Evolutionary conservation across 768 basidiomycete species (phyloP).

Genomic region (Pilatotrama ljubarskyi): DNA sequence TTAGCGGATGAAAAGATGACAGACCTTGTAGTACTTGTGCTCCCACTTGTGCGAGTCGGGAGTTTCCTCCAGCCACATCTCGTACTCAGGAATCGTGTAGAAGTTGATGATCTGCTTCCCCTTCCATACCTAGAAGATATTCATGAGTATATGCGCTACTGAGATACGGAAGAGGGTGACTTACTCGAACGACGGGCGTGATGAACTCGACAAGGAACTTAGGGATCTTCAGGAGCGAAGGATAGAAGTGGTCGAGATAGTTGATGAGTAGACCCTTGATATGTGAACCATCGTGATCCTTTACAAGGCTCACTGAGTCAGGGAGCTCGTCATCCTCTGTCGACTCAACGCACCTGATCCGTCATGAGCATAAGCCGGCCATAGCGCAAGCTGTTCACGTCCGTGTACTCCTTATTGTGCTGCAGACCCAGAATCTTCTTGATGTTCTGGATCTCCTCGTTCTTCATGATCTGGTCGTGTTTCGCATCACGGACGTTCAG

Average conservation of each 20-base stretch:
- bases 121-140: constrained; percentile 60
- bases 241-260: constrained; percentile 95
- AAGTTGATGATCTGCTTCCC: constrained; percentile 81
- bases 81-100: constrained; percentile 97
- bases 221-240: constrained; percentile 86
- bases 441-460: constrained; percentile 94
- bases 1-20: constrained; percentile 12
- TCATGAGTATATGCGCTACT: background rate
- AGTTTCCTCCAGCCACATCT: constrained; percentile 84
- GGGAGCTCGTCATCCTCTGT: background rate
- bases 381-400: constrained; percentile 72
- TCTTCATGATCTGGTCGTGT: constrained; percentile 97
- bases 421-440: constrained; percentile 98
- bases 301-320: background rate
- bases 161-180: constrained; percentile 25
- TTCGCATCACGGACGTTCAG: constrained; percentile 96
- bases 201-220: constrained; percentile 97
- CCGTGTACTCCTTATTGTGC: constrained; percentile 87
- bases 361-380: constrained; percentile 99
- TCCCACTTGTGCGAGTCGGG: constrained; percentile 80
- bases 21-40: constrained; percentile 95
- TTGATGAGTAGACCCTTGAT: constrained; percentile 99
- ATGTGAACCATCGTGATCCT: constrained; percentile 99
- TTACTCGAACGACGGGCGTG: constrained; percentile 93
- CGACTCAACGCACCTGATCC: constrained; percentile 73